A percentile compares a stretch with the other conserved stretches of the same genome.
Evolutionary conservation across 257 asterid species (phyloP).

Genomic region (Primulina eburnea): DNA sequence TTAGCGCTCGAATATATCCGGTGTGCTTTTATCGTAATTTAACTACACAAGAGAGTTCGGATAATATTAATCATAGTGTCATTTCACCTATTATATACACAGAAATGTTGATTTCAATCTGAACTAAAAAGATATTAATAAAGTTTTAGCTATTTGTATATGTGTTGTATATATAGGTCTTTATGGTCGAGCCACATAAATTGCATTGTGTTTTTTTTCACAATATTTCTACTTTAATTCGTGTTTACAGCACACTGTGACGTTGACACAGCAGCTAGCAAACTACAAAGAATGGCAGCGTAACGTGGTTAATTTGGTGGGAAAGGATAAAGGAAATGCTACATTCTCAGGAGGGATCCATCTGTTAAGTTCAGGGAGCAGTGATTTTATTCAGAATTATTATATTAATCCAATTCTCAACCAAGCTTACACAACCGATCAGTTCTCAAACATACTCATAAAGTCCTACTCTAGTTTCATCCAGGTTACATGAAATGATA

Average conservation of each 20-base stretch:
- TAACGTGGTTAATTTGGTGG: constrained; percentile 58
- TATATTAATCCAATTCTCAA: constrained; percentile 65
- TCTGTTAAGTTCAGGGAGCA: constrained; percentile 85
- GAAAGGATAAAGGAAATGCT: constrained; percentile 44
- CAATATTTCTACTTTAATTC: neutral
- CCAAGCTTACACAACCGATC: constrained; percentile 44
- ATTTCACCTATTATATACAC: no score
- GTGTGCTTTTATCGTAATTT: no score
- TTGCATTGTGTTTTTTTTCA: no score
- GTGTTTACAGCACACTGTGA: constrained; percentile 54
- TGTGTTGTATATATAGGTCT: no score
- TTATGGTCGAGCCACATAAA: no score
- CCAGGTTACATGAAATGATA: constrained; percentile 36
- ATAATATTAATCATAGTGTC: no score
- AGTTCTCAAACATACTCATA: constrained; percentile 61
- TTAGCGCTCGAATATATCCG: no score
- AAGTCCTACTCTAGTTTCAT: constrained; percentile 51
- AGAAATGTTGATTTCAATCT: no score
- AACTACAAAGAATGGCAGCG: constrained; percentile 68
- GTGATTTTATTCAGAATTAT: constrained; percentile 77
- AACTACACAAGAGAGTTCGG: no score
- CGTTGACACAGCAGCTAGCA: constrained; percentile 54
- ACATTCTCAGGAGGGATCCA: constrained; percentile 69
- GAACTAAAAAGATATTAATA: no score
- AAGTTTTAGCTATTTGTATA: no score